A percentile compares a stretch with the other conserved stretches of the same genome.
phyloP scores from a whole-genome alignment of 176 grass and related monocot genomes.

The Aechmea fasciata region DNA sequence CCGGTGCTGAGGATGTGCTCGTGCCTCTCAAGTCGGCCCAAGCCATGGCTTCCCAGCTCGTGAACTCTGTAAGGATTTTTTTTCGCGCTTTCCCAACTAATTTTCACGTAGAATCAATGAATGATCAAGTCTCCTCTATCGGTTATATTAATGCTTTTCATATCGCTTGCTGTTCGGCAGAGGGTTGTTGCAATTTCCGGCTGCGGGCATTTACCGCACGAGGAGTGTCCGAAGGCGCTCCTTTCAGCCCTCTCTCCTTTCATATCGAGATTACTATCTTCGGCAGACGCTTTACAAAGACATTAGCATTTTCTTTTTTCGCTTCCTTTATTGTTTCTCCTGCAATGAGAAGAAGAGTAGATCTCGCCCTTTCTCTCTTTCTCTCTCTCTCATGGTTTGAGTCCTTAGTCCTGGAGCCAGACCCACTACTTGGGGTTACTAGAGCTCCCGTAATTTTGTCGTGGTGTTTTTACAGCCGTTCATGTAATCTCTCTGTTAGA shows the following conservation, averaged over 20 bases:
- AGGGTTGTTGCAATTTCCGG: constrained; percentile 77
- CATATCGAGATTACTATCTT: constrained; percentile 65
- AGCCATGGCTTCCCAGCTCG: constrained; percentile 71
- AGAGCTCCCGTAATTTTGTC: constrained; percentile 73
- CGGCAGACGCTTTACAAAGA: constrained; percentile 50
- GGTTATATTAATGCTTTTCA: not conserved
- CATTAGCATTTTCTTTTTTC: constrained; percentile 20
- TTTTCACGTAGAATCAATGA: no score
- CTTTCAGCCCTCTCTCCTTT: constrained; percentile 82
- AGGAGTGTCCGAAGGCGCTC: constrained; percentile 88
- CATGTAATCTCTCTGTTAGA: constrained; percentile 22
- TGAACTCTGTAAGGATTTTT: constrained; percentile 66
- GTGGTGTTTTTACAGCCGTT: constrained; percentile 19
- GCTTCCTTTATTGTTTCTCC: constrained; percentile 10
- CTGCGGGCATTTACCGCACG: constrained; percentile 91
- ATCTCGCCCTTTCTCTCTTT: constrained; percentile 22
- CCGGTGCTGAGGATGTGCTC: constrained; percentile 81
- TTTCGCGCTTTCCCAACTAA: no score
- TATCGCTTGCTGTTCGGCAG: constrained; percentile 32
- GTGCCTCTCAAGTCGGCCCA: constrained; percentile 74
- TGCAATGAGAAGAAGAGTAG: constrained; percentile 21
- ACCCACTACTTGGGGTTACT: constrained; percentile 63
- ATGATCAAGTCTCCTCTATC: no score
- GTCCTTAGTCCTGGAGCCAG: constrained; percentile 61
- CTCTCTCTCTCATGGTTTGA: constrained; percentile 21